Evolutionary conservation across 495 filamentous ascomycete genomes (phyloP).

Genomic region (Lentithecium fluviatile): DNA sequence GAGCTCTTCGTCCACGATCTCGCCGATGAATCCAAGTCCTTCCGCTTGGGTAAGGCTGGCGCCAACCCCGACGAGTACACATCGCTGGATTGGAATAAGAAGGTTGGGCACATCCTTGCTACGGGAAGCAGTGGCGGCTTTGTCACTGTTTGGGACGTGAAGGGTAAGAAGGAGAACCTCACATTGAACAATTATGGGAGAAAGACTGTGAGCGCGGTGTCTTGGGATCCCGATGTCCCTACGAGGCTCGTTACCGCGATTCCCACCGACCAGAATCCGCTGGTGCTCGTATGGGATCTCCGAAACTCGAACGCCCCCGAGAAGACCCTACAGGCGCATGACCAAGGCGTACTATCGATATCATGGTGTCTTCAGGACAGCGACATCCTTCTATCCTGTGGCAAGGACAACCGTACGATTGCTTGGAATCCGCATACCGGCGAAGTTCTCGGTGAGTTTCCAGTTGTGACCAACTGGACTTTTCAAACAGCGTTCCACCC

Average conservation of each 20-base stretch:
- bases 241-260: constrained; percentile 92
- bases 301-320: constrained; percentile 95
- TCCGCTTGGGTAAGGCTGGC: constrained; percentile 80
- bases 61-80: constrained; percentile 92
- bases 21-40: constrained; percentile 77
- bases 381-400: constrained; percentile 87
- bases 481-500: constrained; percentile 96
- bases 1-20: constrained; percentile 96
- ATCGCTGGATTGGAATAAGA: constrained; percentile 96
- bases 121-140: constrained; percentile 93
- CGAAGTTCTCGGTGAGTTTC: constrained; percentile 83
- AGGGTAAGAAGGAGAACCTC: constrained; percentile 92
- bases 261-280: constrained; percentile 83
- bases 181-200: constrained; percentile 90
- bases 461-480: constrained; percentile 97
- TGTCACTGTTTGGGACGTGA: constrained; percentile 98
- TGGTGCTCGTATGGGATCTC: constrained; percentile 91
- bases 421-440: constrained; percentile 96
- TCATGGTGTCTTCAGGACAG: constrained; percentile 95
- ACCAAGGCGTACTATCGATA: constrained; percentile 87
- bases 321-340: constrained; percentile 81
- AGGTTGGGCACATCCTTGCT: constrained; percentile 92
- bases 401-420: constrained; percentile 93
- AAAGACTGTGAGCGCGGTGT: constrained; percentile 91
- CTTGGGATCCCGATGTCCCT: constrained; percentile 91